Conservation (phyloP, 2,329 filamentous ascomycete genomes). For the Aspergillus intermedius region DNA sequence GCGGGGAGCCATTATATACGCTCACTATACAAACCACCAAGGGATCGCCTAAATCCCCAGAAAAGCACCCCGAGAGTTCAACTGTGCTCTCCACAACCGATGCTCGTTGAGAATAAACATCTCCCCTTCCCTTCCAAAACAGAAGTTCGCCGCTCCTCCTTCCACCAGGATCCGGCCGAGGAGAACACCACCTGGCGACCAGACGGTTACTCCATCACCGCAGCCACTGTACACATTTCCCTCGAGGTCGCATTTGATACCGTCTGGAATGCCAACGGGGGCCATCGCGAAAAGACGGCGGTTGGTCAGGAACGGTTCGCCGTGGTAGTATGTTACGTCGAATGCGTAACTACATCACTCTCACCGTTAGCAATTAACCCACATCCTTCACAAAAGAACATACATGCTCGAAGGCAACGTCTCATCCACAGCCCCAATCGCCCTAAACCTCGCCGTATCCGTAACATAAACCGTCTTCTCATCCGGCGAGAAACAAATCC, state of each 20-base stretch:
- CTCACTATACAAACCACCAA: background rate
- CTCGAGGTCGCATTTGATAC: constrained; percentile 44
- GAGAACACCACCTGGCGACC: constrained; percentile 42
- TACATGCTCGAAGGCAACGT: constrained; percentile 20
- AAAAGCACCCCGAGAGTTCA: constrained; percentile 12
- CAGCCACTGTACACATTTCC: constrained; percentile 52
- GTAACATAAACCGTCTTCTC: constrained; percentile 35
- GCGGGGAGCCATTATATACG: background rate
- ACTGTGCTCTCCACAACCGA: constrained; percentile 38
- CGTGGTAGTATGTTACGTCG: constrained; percentile 35
- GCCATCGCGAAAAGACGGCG: constrained; percentile 48
- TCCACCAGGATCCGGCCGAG: constrained; percentile 53
- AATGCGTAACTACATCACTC: constrained; percentile 38
- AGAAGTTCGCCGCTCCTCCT: constrained; percentile 43
- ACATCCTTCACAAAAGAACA: constrained; percentile 4
- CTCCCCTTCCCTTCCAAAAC: constrained; percentile 36
- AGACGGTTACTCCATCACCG: constrained; percentile 50
- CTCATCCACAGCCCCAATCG: constrained; percentile 13
- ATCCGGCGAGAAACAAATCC: constrained; percentile 38
- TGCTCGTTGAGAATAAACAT: constrained; percentile 42
- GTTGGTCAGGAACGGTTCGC: constrained; percentile 40
- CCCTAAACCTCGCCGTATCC: constrained; percentile 30
- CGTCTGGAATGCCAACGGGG: constrained; percentile 40
- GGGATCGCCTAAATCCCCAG: background rate
- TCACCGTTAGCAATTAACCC: background rate